Evolutionary conservation across 2,329 filamentous ascomycete genomes (phyloP), one percentile per base, ranked within the genome.

Genomic region (Claviceps capensis): DNA sequence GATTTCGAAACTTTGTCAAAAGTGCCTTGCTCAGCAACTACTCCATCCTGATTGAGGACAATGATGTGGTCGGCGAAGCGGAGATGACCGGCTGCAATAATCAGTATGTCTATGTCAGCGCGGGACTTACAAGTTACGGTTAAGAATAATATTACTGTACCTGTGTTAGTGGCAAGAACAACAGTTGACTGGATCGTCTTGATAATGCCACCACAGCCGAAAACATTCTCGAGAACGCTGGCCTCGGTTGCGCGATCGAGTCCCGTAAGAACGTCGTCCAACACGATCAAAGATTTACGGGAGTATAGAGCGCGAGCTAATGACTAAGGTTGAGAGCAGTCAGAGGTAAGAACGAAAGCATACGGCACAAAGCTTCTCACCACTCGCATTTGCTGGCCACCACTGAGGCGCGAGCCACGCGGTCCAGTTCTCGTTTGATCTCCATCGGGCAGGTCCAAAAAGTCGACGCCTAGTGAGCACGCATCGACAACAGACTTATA

Each of bases 181-280:
- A 63, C 55, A 0, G 65, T 63, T 1, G 55, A 48, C 2, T 55
- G 53, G n/a, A 57, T 51, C 9, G 2, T 54, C 42, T 53, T 55
- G 8, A 66, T 52, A 9, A 71, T 49, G 0, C 68, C 67, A n/a
- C 58, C 57, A 4, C 30, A 26, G 1, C 64, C 62, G 48, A 72
- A 68, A 0, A 71, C 63, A 2, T 59, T 58, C 0, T 61, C 55
- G 37, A 70, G 67, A 1, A 72, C 65, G 9, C 63, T 61, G 23
- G 65, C 58, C 47, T 70, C 67, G 0, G 70, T 72, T 7, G 66
- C 58, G 5, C 62, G 58, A 49, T 70, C 68, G 2, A 69, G 60
- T 3, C 65, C 66, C 1, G 62, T 66, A 16, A 67, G 57, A 5
- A 65, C 60, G 37, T 67, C 66, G 34, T 68, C 66, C 1, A 67